Evolutionary conservation across 2,329 filamentous ascomycete genomes (phyloP).

Genomic region (Hymenotorrendiella dingleyae): DNA sequence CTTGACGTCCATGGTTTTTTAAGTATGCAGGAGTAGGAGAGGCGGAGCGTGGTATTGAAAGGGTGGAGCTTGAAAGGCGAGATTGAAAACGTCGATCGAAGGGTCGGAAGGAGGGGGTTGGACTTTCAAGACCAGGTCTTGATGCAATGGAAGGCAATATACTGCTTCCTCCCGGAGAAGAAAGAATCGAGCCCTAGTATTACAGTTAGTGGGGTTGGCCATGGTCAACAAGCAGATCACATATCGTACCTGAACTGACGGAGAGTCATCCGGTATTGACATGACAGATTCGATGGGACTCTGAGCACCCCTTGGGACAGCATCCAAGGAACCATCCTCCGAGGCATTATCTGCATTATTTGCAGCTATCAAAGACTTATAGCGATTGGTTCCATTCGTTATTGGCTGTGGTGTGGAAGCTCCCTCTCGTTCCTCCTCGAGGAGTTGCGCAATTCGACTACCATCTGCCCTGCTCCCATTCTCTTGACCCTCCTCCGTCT

Average conservation of each 20-base stretch:
- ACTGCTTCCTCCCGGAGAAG: slow-evolving; percentile 70
- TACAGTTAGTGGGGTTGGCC: slow-evolving; percentile 10
- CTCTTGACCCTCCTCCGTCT: slow-evolving; percentile 38
- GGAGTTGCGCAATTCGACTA: slow-evolving; percentile 22
- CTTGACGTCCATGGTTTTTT: slow-evolving; percentile 71
- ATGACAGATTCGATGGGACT: slow-evolving; percentile 64
- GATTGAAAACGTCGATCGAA: slow-evolving; percentile 95
- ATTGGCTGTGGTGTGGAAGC: slow-evolving; percentile 22
- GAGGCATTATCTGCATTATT: slow-evolving; percentile 41
- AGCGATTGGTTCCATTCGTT: slow-evolving; percentile 32
- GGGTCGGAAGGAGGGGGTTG: slow-evolving; percentile 79
- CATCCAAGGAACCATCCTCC: slow-evolving; percentile 49
- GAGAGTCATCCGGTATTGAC: slow-evolving; percentile 77
- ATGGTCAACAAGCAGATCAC: slow-evolving; percentile 15
- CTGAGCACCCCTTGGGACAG: slow-evolving; percentile 47
- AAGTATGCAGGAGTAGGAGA: slow-evolving; percentile 64
- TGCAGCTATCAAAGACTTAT: slow-evolving; percentile 19
- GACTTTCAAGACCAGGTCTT: slow-evolving; percentile 58
- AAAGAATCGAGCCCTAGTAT: slow-evolving; percentile 52
- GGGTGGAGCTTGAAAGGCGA: slow-evolving; percentile 57
- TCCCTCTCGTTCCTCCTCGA: slow-evolving; percentile 26
- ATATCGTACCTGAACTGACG: slow-evolving; percentile 65
- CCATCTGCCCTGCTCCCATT: slow-evolving; percentile 22
- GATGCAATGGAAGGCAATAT: slow-evolving; percentile 64
- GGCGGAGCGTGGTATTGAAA: slow-evolving; percentile 57